phyloP scores from a whole-genome alignment of 805 yeast genomes.

The Kodamaea kaohsiungensis region DNA sequence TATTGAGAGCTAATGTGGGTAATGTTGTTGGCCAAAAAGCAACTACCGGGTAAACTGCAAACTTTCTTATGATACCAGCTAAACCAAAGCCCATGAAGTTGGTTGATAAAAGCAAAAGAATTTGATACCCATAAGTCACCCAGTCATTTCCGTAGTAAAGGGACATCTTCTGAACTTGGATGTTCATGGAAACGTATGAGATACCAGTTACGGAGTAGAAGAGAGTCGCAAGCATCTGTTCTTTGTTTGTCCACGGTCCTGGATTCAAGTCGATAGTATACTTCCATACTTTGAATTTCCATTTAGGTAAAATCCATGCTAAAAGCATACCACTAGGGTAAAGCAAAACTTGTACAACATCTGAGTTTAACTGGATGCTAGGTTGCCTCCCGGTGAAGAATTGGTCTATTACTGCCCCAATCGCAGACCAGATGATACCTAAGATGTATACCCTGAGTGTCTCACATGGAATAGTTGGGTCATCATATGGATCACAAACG shows the following conservation, averaged over 20 bases:
- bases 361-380: conserved; percentile 41
- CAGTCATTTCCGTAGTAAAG: conserved; percentile 25
- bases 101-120: conserved; percentile 23
- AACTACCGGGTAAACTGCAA: conserved; percentile 50
- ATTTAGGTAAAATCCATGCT: conserved; percentile 38
- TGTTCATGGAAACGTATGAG: conserved; percentile 16
- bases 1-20: conserved; percentile 29
- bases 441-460: conserved; percentile 57
- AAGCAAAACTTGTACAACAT: conserved; percentile 48
- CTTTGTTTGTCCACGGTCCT: conserved; percentile 65
- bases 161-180: conserved; percentile 16
- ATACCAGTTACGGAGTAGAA: conserved; percentile 36
- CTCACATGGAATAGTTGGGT: conserved; percentile 47
- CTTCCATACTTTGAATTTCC: conserved; percentile 28
- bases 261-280: conserved; percentile 50
- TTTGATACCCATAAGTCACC: conserved; percentile 31
- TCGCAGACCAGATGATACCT: conserved; percentile 50
- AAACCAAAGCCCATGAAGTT: conserved; percentile 33
- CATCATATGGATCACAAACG: conserved; percentile 52
- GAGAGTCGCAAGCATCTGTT: conserved; percentile 63
- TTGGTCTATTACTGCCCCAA: conserved; percentile 58
- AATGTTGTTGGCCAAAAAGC: conserved; percentile 53
- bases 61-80: conserved; percentile 29
- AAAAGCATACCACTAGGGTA: conserved; percentile 46
- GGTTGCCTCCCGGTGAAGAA: conserved; percentile 58